Base-by-base conservation (phyloP, 192 early-diverging fungal species). In the Umbelopsis sp. region DNA sequence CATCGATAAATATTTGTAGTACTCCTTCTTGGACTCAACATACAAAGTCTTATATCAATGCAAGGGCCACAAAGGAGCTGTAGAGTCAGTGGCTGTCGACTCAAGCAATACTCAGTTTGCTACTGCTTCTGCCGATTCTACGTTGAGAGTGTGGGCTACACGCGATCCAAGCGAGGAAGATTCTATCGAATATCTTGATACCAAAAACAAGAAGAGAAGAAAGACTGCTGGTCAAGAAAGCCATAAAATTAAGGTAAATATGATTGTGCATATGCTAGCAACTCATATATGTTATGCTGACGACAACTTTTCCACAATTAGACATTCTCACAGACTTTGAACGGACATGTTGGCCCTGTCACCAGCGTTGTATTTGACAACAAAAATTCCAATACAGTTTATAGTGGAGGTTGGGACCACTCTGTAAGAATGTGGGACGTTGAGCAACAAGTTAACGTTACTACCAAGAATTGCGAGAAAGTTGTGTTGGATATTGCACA, bases 391-490 rank as follows among this genome's bases (percentile, higher is more conserved):
- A 82, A 87, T 68, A 83, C 82, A 55, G 72, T 98, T 51, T 97
- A 90, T 79, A 90, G 89, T 66, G 95, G 91, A 74, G 93, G 95
- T 69, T 93, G 91, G 90, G 97, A 99, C 84, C 95, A 99, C 78
- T 91, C 94, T 46, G 85, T 97, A 50, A 84, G 95, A 67, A 79
- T 86, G 13, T 99, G 97, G 96, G 94, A 99, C 74, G 81, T 97
- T 47, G 90, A 92, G 46, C 78, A 84, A 33, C 86, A 88, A 48
- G 83, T 89, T 20, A 94, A 95, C 71, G 66, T 88, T 41, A 71
- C 83, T 10, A 93, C 95, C 20, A 94, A 91, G 94, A 89, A 87
- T 64, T 97, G 95, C 73, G 97, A 97, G 74, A 92, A 92, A 74
- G 91, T 92, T 0, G 86, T 96, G 37, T 80, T 90, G 48, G 88